Conservation (phyloP, 2,329 filamentous ascomycete genomes). For the Diplodia seriata region DNA sequence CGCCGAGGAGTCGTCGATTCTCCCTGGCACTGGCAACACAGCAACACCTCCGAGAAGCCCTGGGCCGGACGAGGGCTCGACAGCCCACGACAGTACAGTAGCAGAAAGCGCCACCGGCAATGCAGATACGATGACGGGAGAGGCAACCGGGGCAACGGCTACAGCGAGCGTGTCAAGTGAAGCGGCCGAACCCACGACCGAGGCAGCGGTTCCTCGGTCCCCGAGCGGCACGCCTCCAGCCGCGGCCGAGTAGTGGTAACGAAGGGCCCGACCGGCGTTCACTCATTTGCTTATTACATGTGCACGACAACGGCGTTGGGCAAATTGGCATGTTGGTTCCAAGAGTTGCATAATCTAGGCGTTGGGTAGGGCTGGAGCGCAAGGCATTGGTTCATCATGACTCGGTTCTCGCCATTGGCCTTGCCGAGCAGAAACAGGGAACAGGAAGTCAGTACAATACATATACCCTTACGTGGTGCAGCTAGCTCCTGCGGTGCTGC, state of each 20-base stretch:
- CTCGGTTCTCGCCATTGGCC: neutral
- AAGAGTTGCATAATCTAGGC: slow-evolving; percentile 13
- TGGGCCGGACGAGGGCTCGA: neutral
- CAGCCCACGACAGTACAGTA: neutral
- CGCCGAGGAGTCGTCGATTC: slow-evolving; percentile 3
- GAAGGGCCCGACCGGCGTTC: neutral
- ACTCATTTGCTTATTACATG: slow-evolving; percentile 1
- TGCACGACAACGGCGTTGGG: slow-evolving; percentile 6
- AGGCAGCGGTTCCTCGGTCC: neutral
- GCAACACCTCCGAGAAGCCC: slow-evolving; percentile 20
- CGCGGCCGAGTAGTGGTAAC: neutral
- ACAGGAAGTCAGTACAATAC: neutral
- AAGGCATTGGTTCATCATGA: neutral
- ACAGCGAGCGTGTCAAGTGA: slow-evolving; percentile 4
- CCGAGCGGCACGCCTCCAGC: slow-evolving; percentile 5
- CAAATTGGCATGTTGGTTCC: neutral
- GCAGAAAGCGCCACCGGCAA: neutral
- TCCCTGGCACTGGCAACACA: slow-evolving; percentile 30
- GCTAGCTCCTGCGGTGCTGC: no score
- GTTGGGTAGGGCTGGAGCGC: neutral
- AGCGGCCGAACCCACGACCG: neutral
- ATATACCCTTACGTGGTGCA: no score
- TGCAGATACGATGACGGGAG: neutral
- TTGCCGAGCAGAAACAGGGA: neutral
- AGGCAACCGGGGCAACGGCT: neutral